phyloP scores from a whole-genome alignment of 164 flowering plant species.

The Pachysandra terminalis region DNA sequence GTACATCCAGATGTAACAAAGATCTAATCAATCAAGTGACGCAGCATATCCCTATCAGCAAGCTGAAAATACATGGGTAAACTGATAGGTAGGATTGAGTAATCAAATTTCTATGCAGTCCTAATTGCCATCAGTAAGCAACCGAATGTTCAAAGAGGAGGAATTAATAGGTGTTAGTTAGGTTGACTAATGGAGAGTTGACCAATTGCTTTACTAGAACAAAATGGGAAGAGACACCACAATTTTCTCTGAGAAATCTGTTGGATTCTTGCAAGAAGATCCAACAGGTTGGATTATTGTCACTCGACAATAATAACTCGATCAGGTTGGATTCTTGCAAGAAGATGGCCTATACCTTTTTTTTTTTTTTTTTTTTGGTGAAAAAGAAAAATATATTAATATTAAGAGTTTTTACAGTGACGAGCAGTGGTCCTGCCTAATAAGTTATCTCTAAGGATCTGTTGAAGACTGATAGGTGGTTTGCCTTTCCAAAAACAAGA shows the following conservation, averaged over 20 bases:
- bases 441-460: too few species aligned
- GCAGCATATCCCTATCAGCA: background rate
- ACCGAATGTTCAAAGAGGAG: background rate
- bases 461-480: too few species aligned
- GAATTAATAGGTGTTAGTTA: background rate
- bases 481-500: too few species aligned
- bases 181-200: background rate
- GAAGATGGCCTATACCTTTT: too few species aligned
- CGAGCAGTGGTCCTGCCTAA: too few species aligned
- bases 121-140: background rate
- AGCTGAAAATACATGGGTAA: background rate
- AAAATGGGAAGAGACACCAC: background rate
- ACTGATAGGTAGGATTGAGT: background rate
- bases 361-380: too few species aligned
- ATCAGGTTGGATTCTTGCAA: background rate
- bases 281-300: too few species aligned
- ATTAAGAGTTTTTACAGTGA: too few species aligned
- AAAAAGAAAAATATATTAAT: too few species aligned
- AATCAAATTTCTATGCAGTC: background rate
- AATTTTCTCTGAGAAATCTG: background rate
- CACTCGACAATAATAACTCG: too few species aligned
- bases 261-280: too few species aligned
- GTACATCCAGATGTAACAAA: too few species aligned
- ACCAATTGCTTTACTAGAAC: background rate
- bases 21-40: background rate